Evolutionary conservation across 2,329 filamentous ascomycete species (phyloP).

Genomic region (Penicillium vulpinum): DNA sequence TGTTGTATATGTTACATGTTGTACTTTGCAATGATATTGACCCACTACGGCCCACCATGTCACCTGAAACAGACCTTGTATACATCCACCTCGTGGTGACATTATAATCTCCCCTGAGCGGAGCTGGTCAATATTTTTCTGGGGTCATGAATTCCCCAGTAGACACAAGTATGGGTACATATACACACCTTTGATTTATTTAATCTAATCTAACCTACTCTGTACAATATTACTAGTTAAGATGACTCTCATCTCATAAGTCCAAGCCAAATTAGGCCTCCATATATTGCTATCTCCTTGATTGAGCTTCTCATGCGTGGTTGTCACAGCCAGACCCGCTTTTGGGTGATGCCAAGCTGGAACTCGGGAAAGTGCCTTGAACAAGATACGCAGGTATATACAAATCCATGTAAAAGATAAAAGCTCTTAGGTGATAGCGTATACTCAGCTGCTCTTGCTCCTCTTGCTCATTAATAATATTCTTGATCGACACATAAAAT

Average conservation of each 20-base stretch:
- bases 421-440: background rate
- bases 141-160: background rate
- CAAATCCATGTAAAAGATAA: too few relatives aligned
- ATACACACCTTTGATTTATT: background rate
- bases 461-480: background rate
- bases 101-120: background rate
- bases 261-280: too few relatives aligned
- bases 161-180: background rate
- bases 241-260: too few relatives aligned
- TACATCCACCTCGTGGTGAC: background rate
- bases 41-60: background rate
- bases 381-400: background rate
- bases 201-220: background rate
- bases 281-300: background rate
- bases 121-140: background rate
- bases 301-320: background rate
- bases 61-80: background rate
- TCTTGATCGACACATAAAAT: background rate
- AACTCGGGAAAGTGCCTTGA: background rate
- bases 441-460: background rate
- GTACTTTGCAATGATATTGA: background rate
- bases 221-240: too few relatives aligned
- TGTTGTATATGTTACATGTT: too few relatives aligned
- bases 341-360: slow-evolving; percentile 1
- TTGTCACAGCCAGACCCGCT: background rate